phyloP scores from a whole-genome alignment of 495 filamentous ascomycete genomes.

The Penicillium bovifimosum region DNA sequence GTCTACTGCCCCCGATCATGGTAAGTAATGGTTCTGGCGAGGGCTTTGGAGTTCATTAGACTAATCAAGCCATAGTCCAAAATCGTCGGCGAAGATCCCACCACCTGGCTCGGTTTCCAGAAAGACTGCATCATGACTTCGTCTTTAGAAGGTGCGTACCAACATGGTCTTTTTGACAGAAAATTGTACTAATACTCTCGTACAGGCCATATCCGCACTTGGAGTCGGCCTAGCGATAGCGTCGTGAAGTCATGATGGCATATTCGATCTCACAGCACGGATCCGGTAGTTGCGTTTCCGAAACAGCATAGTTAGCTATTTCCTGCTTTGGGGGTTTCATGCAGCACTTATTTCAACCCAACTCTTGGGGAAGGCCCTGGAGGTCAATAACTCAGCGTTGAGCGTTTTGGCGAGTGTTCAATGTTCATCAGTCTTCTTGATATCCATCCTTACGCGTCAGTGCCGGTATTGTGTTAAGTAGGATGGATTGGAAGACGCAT shows the following conservation, averaged over 20 bases:
- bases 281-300: too few species aligned
- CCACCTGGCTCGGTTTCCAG: constrained; percentile 86
- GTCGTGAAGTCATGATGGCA: constrained; percentile 19
- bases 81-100: constrained; percentile 75
- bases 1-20: constrained; percentile 91
- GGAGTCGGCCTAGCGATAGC: constrained; percentile 69
- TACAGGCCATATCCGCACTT: constrained; percentile 80
- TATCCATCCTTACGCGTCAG: neutral
- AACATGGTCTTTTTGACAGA: neutral
- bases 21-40: constrained; percentile 35
- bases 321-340: neutral
- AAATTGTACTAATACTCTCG: neutral
- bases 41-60: neutral
- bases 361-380: neutral
- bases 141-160: constrained; percentile 68
- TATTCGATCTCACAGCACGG: too few species aligned
- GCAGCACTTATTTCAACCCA: neutral
- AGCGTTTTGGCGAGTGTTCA: neutral
- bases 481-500: too few species aligned
- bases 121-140: constrained; percentile 89
- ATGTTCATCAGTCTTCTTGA: neutral
- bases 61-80: constrained; percentile 56
- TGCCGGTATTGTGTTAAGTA: neutral
- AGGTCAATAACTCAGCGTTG: neutral
- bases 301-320: neutral